A percentile compares a stretch with the other conserved stretches of the same genome.
Evolutionary conservation across 306 rosid species (phyloP).

Genomic region (barrel medic (Medicago truncatula)): DNA sequence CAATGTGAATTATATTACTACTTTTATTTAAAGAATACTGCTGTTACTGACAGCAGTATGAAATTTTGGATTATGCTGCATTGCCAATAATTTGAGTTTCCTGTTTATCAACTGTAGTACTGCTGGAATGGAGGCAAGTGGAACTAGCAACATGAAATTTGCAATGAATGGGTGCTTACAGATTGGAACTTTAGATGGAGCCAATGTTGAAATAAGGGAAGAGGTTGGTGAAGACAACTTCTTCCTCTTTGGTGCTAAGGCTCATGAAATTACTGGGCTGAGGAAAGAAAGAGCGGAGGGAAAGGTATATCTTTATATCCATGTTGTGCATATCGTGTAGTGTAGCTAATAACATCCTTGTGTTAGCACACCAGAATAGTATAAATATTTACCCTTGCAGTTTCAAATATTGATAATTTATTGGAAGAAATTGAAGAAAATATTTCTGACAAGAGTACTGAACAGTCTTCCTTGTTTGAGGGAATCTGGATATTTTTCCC

Average conservation of each 20-base stretch:
- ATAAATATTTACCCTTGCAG: neutral
- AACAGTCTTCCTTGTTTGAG: conserved; percentile 25
- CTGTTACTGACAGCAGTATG: neutral
- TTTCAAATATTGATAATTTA: conserved; percentile 24
- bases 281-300: conserved; percentile 95
- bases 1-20: neutral
- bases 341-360: conserved; percentile 34
- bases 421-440: conserved; percentile 19
- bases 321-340: conserved; percentile 7
- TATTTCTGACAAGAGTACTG: conserved; percentile 6
- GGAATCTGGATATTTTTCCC: conserved; percentile 25
- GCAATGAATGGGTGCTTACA: conserved; percentile 94
- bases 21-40: neutral
- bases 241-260: conserved; percentile 93
- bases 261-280: conserved; percentile 90
- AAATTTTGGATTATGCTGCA: conserved; percentile 26
- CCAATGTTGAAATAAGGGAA: conserved; percentile 95
- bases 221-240: conserved; percentile 97
- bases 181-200: conserved; percentile 98
- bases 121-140: conserved; percentile 99
- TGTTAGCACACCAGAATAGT: conserved; percentile 9
- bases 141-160: conserved; percentile 99
- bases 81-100: conserved; percentile 31
- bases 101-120: conserved; percentile 58
- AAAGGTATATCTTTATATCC: conserved; percentile 64